These are phyloP conservation scores for Spergularia bocconei DNA, from an alignment of 148 eudicot genomes.

Conservation along the genomic window DNA sequence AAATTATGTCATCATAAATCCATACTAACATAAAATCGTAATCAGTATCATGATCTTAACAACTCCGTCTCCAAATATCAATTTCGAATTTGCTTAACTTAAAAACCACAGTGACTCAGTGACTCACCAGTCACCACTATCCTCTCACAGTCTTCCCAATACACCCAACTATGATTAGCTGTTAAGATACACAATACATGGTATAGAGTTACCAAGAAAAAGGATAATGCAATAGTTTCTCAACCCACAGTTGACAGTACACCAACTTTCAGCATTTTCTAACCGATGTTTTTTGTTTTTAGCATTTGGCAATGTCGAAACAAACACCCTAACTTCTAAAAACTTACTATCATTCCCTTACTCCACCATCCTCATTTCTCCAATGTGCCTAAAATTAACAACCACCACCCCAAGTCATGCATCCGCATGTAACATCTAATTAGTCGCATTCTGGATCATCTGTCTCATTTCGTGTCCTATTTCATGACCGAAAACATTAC, in stretches of 20 bases:
- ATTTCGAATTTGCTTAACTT: no score
- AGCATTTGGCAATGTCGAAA: slow-evolving; percentile 13
- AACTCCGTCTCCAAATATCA: not conserved
- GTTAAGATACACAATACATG: slow-evolving; percentile 14
- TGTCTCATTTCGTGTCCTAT: not conserved
- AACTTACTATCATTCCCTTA: slow-evolving; percentile 2
- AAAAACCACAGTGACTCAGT: not conserved
- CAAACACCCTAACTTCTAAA: slow-evolving; percentile 15
- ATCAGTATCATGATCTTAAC: not conserved
- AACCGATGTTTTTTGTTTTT: slow-evolving; percentile 17
- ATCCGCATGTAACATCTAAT: not conserved
- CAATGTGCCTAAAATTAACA: not conserved
- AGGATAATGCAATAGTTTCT: slow-evolving; percentile 21
- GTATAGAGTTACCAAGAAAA: slow-evolving; percentile 18
- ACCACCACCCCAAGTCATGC: not conserved
- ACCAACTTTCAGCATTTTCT: slow-evolving; percentile 13
- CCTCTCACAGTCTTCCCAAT: not conserved
- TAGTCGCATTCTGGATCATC: not conserved
- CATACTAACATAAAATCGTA: not conserved
- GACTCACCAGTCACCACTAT: not conserved
- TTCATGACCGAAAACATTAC: not conserved
- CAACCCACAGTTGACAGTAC: not conserved
- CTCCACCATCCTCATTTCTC: not conserved
- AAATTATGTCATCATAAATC: not conserved
- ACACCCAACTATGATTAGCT: not conserved